Evolutionary conservation across 2,329 filamentous ascomycete genomes (phyloP), one percentile per base, ranked within the genome.

Genomic region (Trichophyton benhamiae): DNA sequence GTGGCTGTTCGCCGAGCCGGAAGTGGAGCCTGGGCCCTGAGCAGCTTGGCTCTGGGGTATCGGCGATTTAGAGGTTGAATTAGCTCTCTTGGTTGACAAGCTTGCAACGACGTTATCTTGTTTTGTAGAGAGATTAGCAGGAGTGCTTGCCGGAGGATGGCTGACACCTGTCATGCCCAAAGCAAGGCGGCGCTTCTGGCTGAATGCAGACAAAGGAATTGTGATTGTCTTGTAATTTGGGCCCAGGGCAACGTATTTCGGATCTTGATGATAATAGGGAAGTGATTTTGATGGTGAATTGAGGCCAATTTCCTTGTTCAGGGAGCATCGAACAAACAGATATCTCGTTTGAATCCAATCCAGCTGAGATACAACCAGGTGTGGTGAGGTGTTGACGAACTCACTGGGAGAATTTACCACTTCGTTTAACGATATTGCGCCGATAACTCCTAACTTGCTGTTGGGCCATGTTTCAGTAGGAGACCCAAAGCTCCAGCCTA

Each of bases 261-360:
- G 70, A 59, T 77, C 73, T 63, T 79, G 77, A 3, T 62, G 58
- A 57, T 75, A 76, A n/a, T 71, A 64, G 1, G 52, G 15, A 27
- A 27, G 15, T 30, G 4, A 15, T 17, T 60, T 20, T 61, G 33
- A 57, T 30, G 15, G 11, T n/a, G 7, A 3, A 57, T 9, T 4
- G 38, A 5, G 1, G 27, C 41, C 8, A 13, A 44, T 53, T n/a
- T 59, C 30, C n/a, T 59, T 58, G 44, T 36, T 53, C 8, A 41
- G 9, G n/a, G 46, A 36, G 62, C 72, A 71, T 58, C 75, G 67
- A 46, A 88, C 83, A 66, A 96, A 88, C 1, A 96, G 79, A 72
- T 95, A 96, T 49, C 91, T 83, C 27, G 89, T 91, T 69, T 95
- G 90, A 63, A 95, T 91, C 91, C 91, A 96, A 68, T 95, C 87